Evolutionary conservation across 805 yeast species (phyloP).

Genomic region (Candida insectorum): DNA sequence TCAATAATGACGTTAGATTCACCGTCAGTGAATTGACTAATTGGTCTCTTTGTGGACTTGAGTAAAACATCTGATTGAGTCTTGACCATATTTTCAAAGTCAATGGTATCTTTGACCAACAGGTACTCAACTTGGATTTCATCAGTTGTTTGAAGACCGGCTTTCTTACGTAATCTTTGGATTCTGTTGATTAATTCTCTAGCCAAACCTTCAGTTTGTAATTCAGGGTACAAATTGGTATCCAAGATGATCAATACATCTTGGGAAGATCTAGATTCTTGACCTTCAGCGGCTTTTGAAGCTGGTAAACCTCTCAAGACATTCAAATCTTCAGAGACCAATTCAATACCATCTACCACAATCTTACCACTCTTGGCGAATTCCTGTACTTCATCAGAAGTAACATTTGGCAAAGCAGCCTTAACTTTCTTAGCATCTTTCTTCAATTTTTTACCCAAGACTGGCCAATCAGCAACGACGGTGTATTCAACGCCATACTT

Average conservation of each 20-base stretch:
- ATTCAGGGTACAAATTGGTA: slow-evolving; percentile 79
- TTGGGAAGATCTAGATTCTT: slow-evolving; percentile 82
- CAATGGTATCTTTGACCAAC: slow-evolving; percentile 62
- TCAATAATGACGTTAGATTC: slow-evolving; percentile 62
- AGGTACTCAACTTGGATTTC: slow-evolving; percentile 86
- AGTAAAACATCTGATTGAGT: slow-evolving; percentile 65
- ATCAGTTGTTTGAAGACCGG: slow-evolving; percentile 90
- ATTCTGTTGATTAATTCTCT: slow-evolving; percentile 96
- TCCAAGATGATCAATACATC: slow-evolving; percentile 90
- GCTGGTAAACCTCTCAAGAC: slow-evolving; percentile 88
- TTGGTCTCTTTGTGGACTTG: slow-evolving; percentile 72
- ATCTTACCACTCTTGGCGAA: slow-evolving; percentile 72
- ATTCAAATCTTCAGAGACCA: slow-evolving; percentile 83
- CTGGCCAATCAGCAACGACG: slow-evolving; percentile 99
- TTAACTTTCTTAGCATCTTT: slow-evolving; percentile 91
- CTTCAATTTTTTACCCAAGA: slow-evolving; percentile 94
- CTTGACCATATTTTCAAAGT: slow-evolving; percentile 56
- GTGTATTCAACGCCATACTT: slow-evolving; percentile 88
- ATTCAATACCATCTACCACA: slow-evolving; percentile 83
- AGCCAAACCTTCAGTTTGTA: slow-evolving; percentile 91
- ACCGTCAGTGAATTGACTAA: slow-evolving; percentile 46
- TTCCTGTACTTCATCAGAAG: slow-evolving; percentile 78
- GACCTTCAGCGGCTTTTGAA: slow-evolving; percentile 59
- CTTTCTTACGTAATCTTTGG: slow-evolving; percentile 95
- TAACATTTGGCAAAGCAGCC: slow-evolving; percentile 80